These are phyloP conservation scores for Fraxinus sp. DNA, from an alignment of 305 asterid species.

Conservation along the genomic window DNA sequence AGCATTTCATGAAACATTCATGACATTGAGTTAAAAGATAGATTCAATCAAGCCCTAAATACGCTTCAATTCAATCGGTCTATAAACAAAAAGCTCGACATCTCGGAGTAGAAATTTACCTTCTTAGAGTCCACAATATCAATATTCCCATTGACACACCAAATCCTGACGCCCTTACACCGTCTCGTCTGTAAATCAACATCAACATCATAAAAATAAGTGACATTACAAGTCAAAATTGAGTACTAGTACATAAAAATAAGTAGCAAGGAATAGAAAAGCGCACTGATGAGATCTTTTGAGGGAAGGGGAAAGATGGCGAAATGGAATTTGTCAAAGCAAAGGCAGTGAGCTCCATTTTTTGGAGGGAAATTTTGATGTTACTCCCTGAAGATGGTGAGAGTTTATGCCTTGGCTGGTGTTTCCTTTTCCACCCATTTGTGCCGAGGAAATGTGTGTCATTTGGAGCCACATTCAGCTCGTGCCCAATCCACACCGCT, in stretches of 20 bases:
- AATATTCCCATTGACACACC: constrained; percentile 28
- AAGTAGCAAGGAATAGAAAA: background rate
- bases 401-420: background rate
- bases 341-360: constrained; percentile 47
- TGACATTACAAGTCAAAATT: background rate
- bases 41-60: background rate
- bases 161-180: constrained; percentile 29
- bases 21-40: background rate
- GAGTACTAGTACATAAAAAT: background rate
- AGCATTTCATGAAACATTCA: background rate
- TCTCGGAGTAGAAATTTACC: constrained; percentile 25
- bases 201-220: background rate
- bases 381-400: constrained; percentile 3
- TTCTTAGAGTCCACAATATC: constrained; percentile 29
- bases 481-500: constrained; percentile 29
- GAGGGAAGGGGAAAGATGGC: constrained; percentile 28
- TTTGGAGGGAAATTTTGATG: constrained; percentile 9
- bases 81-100: background rate
- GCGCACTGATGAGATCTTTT: constrained; percentile 21
- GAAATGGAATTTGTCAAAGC: constrained; percentile 40
- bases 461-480: constrained; percentile 35
- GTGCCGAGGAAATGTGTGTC: constrained; percentile 25
- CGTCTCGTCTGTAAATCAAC: constrained; percentile 34
- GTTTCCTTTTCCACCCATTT: background rate
- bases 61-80: background rate